Conservation (phyloP, 768 basidiomycete genomes). For the Termitomyces sp. region DNA sequence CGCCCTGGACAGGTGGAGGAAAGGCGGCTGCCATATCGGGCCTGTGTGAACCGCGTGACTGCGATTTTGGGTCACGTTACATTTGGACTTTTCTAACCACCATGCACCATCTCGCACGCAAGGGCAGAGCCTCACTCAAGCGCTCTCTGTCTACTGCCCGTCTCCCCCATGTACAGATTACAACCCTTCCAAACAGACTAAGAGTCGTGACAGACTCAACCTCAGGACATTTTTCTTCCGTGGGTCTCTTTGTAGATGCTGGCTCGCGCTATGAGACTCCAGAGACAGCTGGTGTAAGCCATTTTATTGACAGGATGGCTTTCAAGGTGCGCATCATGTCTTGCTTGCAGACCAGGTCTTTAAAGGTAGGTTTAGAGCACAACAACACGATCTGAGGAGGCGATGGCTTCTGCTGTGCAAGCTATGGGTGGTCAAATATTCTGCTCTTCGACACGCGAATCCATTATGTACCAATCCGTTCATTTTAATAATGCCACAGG, state of each 20-base stretch:
- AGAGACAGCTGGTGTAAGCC: conserved; percentile 72
- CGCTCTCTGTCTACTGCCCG: conserved; percentile 15
- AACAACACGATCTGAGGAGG: conserved; percentile 57
- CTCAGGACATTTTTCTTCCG: conserved; percentile 90
- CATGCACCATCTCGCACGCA: conserved; percentile 28
- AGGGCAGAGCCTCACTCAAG: conserved; percentile 21
- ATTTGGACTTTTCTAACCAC: conserved; percentile 9
- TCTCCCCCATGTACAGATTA: conserved; percentile 49
- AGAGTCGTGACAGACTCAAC: conserved; percentile 88
- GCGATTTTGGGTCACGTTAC: conserved; percentile 8
- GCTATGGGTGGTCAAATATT: conserved; percentile 87
- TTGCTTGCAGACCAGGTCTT: neutral
- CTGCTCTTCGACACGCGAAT: conserved; percentile 86
- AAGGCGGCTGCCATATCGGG: neutral
- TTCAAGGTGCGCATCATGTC: conserved; percentile 67
- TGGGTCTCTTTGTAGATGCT: conserved; percentile 92
- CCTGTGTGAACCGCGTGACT: conserved; percentile 4
- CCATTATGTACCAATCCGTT: conserved; percentile 97
- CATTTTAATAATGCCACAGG: conserved; percentile 84
- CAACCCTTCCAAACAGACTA: conserved; percentile 87
- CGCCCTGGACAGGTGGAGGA: neutral
- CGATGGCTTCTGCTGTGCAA: conserved; percentile 80
- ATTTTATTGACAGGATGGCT: conserved; percentile 93
- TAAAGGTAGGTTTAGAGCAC: conserved; percentile 54
- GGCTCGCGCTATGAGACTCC: conserved; percentile 85